Base-by-base conservation (phyloP, 139 green algal species). In the Tetradesmus lagerheimii region DNA sequence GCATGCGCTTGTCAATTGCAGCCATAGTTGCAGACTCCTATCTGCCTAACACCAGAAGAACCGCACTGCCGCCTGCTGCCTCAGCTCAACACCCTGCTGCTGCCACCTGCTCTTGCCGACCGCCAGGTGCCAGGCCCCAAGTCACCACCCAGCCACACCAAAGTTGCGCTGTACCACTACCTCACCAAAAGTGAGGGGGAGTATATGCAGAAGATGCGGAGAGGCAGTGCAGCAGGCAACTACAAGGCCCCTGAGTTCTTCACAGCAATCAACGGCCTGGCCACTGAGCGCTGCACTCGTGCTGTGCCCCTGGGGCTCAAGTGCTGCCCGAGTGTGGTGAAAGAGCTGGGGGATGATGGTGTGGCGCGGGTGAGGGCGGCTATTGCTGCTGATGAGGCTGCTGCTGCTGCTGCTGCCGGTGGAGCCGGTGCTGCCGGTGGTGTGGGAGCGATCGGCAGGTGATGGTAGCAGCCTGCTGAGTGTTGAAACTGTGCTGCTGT, bases 141-240 rank as follows among this genome's bases (percentile, higher is more conserved):
- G 57, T 29, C 29, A 2, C n/a, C 66, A 0, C 80, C 80, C 16
- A 86, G 34, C 27, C 88, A 89, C 66, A 88, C 31, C 38, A 83
- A 85, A 34, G 82, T 93, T 16, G 91, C 74, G 15, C 89, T 93
- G 38, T 88, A 92, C 43, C 91, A 93, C 80, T 93, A 93, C 74
- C 86, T 93, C 4, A 93, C 91, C 34, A 90, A 91, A 27, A 88
- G 67, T 3, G 83, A 89, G 31, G 62, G 39, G 1, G 91, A 93
- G 85, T 93, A 90, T 35, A 47, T 87, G 37, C 37, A n/a, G 4
- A 93, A 93, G 85, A 92, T 93, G 53, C 39, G 75, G 39, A 85
- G 91, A 9, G 91, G 91, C 27, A 79, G 66, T 20, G 88, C 80
- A 50, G 80, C 88, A 79, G 88, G 88, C 81, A 91, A 89, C 80